Conservation (phyloP, 441 rosid genomes). For the Viola pubescens region DNA sequence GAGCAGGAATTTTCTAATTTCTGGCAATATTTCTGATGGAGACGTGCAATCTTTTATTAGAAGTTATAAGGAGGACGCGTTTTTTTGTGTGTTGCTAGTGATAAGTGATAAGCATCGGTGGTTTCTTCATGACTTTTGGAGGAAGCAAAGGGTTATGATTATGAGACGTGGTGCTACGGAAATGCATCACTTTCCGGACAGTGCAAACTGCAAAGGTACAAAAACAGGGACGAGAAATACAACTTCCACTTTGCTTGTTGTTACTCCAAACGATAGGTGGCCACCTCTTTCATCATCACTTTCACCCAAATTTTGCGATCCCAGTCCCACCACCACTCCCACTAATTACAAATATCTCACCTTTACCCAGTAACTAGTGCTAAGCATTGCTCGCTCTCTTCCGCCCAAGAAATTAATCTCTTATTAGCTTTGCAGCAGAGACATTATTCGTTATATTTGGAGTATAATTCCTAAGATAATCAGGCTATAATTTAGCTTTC, state of each 20-base stretch:
- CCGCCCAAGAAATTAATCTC: no score
- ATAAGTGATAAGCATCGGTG: neutral
- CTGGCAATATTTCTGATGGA: no score
- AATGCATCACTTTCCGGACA: constrained; percentile 17
- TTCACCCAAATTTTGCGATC: neutral
- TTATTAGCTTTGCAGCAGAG: no score
- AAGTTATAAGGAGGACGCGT: neutral
- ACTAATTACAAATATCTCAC: neutral
- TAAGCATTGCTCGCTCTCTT: neutral
- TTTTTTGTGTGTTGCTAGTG: neutral
- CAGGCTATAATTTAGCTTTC: no score
- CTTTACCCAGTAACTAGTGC: neutral
- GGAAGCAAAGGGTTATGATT: constrained; percentile 17
- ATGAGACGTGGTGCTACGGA: constrained; percentile 5
- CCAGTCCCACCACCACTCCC: neutral
- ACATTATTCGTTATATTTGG: no score
- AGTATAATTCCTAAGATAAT: no score
- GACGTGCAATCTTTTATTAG: no score
- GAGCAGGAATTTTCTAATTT: no score
- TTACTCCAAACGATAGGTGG: neutral
- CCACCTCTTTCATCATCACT: constrained; percentile 3
- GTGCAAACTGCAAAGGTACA: constrained; percentile 17
- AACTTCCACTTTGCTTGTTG: neutral
- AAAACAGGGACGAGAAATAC: neutral
- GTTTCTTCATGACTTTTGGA: constrained; percentile 22